Conservation (phyloP, 1,284 basidiomycete species). For the Ceratobasidium sp. region DNA sequence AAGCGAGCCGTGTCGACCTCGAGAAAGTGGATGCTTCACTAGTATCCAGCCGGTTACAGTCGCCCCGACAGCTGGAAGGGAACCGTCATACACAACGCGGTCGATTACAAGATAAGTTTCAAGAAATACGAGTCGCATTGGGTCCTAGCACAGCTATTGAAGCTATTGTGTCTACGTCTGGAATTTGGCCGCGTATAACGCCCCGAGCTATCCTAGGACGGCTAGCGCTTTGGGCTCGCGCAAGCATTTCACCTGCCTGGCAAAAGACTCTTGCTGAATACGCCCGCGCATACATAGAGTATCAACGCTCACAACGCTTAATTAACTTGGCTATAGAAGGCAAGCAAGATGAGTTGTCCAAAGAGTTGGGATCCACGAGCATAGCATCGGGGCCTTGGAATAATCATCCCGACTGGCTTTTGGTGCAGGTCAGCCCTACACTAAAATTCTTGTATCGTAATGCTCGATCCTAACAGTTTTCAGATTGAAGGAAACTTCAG, state of each 20-base stretch:
- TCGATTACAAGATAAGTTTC: neutral
- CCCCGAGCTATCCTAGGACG: constrained; percentile 18
- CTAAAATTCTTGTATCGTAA: neutral
- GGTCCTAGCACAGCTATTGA: neutral
- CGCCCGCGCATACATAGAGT: constrained; percentile 26
- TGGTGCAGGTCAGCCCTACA: constrained; percentile 33
- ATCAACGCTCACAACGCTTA: constrained; percentile 29
- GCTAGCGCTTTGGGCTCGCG: constrained; percentile 17
- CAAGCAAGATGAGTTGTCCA: constrained; percentile 28
- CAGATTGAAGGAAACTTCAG: constrained; percentile 64
- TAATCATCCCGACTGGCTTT: constrained; percentile 19
- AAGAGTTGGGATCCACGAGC: constrained; percentile 3
- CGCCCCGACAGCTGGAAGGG: neutral
- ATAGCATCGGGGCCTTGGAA: neutral
- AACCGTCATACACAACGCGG: neutral
- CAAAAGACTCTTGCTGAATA: constrained; percentile 1
- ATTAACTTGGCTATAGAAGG: neutral
- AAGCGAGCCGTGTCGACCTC: neutral
- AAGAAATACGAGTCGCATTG: neutral
- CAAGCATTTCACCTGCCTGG: neutral
- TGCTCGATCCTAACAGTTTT: neutral
- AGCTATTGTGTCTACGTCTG: neutral
- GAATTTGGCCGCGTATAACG: constrained; percentile 38
- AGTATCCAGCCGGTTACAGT: neutral
- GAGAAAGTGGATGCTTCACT: neutral